Evolutionary conservation across 129 eudicot species (phyloP).

Genomic region (Solidago caesia): DNA sequence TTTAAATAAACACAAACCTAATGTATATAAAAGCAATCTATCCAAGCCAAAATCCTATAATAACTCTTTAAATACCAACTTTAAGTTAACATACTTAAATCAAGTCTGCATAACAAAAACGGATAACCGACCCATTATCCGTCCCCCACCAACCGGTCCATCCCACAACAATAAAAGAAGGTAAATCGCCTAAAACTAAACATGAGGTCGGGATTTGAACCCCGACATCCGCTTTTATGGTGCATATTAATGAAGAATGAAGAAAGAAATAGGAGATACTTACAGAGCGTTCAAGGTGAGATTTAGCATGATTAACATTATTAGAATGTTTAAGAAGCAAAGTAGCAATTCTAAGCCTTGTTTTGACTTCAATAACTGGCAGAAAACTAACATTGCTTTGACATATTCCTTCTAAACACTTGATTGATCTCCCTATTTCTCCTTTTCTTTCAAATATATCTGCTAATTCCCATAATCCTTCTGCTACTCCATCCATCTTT

Average conservation of each 20-base stretch:
- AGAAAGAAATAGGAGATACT: constrained; percentile 12
- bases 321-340: constrained; percentile 70
- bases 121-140: too few species aligned
- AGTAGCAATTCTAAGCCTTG: constrained; percentile 83
- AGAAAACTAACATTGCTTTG: constrained; percentile 83
- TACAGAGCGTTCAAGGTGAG: constrained; percentile 93
- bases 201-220: too few species aligned
- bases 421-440: constrained; percentile 60
- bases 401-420: constrained; percentile 89
- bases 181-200: too few species aligned
- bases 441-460: constrained; percentile 68
- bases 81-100: too few species aligned
- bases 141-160: too few species aligned
- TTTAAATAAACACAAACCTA: too few species aligned
- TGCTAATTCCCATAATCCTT: constrained; percentile 92
- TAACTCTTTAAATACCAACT: too few species aligned
- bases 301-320: constrained; percentile 76
- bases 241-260: background rate
- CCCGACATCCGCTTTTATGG: too few species aligned
- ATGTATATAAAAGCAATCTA: too few species aligned
- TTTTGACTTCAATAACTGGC: constrained; percentile 78
- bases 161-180: too few species aligned
- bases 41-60: too few species aligned
- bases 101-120: too few species aligned
- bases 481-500: constrained; percentile 82